Base-by-base conservation (phyloP, 192 early-diverging fungal genomes). In the Backusella parvicylindrica region DNA sequence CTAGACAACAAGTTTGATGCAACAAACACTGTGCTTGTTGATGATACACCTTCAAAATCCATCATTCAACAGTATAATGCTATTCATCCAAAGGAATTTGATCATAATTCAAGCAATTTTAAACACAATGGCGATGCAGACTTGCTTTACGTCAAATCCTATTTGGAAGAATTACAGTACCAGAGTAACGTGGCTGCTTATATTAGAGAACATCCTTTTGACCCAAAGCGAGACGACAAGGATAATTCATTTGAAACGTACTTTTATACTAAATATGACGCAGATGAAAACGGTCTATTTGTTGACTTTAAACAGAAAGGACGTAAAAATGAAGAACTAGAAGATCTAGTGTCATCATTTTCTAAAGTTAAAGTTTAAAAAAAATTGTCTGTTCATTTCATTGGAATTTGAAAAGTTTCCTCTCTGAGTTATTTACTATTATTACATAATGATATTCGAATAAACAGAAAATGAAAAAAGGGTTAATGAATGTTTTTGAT, bases 21-120 rank as follows among this genome's bases (percentile, higher is more conserved):
- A 28, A 82, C 71, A 8, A 89, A 89, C 43, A 89, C 88, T 0
- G 66, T 89, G 1, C 71, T 89, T 5, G 68, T 89, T 30, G 88
- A 89, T 64, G 88, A 89, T 68, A 86, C 88, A 36, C 15, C 64
- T 0, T 40, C 73, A 36, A 89, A 89, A 40, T 68, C 86, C 0
- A 73, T 80, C n/a, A 70, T 89, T 26, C 88, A 89, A 36, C 86
- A 84, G 4, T 82, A 77, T 66, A 89, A 89, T 56, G 53, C 75
- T 26, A 73, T 87, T 33, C 72, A 82, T 36, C 31, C 87, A 33
- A 31, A 50, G 1, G 78, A 79, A 49, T 89, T 84, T 64, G 73
- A 84, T 68, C 79, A 80, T 71, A 33, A 28, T 30, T 63, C 35
- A 15, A 15, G 21, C 2, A 6, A 32, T 11, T 68, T 78, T 21